These are phyloP conservation scores for Liriodendron chinense DNA, from an alignment of 164 flowering plant species.

Conservation along the genomic window DNA sequence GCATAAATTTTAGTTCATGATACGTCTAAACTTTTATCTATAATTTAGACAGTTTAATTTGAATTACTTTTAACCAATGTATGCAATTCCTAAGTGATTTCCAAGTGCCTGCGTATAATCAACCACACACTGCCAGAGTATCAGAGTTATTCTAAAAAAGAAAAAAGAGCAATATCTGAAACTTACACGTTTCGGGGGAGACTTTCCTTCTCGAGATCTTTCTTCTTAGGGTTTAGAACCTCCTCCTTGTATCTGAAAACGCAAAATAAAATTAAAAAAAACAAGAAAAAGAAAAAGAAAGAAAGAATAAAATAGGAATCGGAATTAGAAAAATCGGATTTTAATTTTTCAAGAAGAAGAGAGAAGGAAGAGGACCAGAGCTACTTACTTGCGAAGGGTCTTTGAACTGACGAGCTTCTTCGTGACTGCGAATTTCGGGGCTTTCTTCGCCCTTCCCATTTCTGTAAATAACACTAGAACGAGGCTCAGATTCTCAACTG, in stretches of 20 bases:
- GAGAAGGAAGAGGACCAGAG: not conserved
- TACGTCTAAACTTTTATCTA: not conserved
- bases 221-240: conserved; percentile 72
- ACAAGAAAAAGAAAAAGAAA: not conserved
- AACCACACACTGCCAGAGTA: too few relatives aligned
- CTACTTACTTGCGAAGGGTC: conserved; percentile 52
- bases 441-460: conserved; percentile 69
- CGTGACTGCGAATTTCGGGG: conserved; percentile 75
- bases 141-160: not conserved
- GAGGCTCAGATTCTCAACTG: not conserved
- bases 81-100: too few relatives aligned
- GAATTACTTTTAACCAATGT: not conserved
- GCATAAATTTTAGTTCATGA: not conserved
- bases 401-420: conserved; percentile 69
- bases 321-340: not conserved
- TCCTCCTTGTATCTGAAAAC: conserved; percentile 50
- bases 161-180: not conserved
- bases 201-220: conserved; percentile 59
- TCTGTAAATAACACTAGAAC: not conserved
- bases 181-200: conserved; percentile 89
- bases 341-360: not conserved
- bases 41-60: not conserved
- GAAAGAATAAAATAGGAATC: not conserved
- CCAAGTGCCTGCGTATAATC: too few relatives aligned
- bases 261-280: too few relatives aligned